Evolutionary conservation across 176 grass and related monocot species (phyloP), one percentile per base, ranked within the genome.

Genomic region (Aegilops bicornis): DNA sequence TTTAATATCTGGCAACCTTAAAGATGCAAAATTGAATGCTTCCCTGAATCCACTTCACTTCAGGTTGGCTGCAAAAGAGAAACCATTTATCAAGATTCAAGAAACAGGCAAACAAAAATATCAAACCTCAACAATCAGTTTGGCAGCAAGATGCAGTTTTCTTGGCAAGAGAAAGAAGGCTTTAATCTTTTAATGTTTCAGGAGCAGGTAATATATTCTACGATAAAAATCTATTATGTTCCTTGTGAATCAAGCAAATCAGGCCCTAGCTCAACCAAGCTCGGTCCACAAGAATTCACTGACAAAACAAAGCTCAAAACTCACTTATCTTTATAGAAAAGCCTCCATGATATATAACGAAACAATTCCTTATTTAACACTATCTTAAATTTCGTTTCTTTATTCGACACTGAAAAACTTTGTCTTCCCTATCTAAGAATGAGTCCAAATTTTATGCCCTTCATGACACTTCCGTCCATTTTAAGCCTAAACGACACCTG

Each of bases 31-130:
- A 50, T 8, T 33, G 54, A 32, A 37, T 4, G 29, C 19, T 82
- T 43, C 45, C 11, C 29, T 58, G 8, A 37, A 47, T n/a, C 13
- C 43, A 82, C 27, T 69, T 82, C 65, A 25, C 65, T 82, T 82
- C 45, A 70, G 31, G 13, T 32, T 69, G 20, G 65, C 65, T 83
- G 48, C 66, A 83, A n/a, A 83, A 82, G 32, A 71, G 20, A 72
- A 36, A 8, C 9, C 48, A 60, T 59, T 59, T 71, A 37, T 82
- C 31, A 82, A 71, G 27, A 82, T 59, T 82, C n/a, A 72, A 72
- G 45, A 59, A 72, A 72, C 14, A 59, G 31, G 32, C 32, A 37
- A 29, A 72, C 48, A 83, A 72, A 83, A 72, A 40, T 15, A 82
- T 82, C 64, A 69, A 82, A n/a, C 13, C 32, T 69, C 20, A 56